A percentile compares a stretch with the other conserved stretches of the same genome.
Evolutionary conservation across 352 stramenopile genomes (phyloP).

Genomic region (Phytopythium cucurbitacearum): DNA sequence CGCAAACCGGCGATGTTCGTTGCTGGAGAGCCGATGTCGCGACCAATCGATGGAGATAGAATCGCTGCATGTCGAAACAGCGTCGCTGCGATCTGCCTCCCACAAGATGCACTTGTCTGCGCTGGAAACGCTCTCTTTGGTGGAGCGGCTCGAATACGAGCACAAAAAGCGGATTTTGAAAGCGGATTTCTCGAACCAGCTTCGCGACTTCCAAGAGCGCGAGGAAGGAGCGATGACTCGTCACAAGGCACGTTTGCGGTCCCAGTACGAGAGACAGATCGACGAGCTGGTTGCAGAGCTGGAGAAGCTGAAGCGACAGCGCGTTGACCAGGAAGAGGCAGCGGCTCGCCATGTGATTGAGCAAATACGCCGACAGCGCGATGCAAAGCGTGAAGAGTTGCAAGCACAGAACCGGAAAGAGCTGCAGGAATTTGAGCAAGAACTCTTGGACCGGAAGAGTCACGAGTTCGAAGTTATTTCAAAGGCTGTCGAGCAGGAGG

Average conservation of each 20-base stretch:
- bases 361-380: conserved; percentile 47
- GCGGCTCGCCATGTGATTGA: conserved; percentile 40
- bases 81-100: conserved; percentile 34
- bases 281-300: conserved; percentile 60
- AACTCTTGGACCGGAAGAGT: conserved; percentile 40
- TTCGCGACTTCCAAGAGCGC: conserved; percentile 65
- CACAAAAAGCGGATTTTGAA: conserved; percentile 65
- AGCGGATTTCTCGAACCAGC: conserved; percentile 53
- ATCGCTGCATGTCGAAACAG: conserved; percentile 43
- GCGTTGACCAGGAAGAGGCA: conserved; percentile 62
- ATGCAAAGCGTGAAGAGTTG: conserved; percentile 41
- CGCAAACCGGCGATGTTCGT: conserved; percentile 27
- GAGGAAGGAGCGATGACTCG: conserved; percentile 63
- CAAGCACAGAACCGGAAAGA: conserved; percentile 42
- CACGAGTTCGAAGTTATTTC: conserved; percentile 33
- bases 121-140: conserved; percentile 41
- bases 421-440: conserved; percentile 42
- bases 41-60: conserved; percentile 51
- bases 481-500: conserved; percentile 36
- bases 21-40: conserved; percentile 40
- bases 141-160: conserved; percentile 64
- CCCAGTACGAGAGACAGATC: conserved; percentile 57
- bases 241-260: conserved; percentile 58
- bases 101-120: conserved; percentile 51
- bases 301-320: conserved; percentile 45